Evolutionary conservation across 2,329 filamentous ascomycete genomes (phyloP).

Genomic region (Calonectria leucothoes): DNA sequence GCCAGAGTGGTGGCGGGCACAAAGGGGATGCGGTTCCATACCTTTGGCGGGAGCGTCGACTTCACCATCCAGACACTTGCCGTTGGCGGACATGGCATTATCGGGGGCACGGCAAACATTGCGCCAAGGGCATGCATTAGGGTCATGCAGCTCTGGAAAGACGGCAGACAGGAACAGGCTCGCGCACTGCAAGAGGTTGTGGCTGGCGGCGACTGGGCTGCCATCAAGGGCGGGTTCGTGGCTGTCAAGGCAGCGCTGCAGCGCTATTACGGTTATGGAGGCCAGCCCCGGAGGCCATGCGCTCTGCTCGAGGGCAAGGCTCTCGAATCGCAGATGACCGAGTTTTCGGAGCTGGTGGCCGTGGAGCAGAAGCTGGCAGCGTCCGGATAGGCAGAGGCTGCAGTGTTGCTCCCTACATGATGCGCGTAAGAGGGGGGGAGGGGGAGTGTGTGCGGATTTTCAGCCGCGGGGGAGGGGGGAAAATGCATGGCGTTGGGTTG

Average conservation of each 20-base stretch:
- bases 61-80: conserved; percentile 78
- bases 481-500: background rate
- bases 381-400: background rate
- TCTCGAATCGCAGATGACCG: conserved; percentile 35
- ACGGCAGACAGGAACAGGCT: conserved; percentile 70
- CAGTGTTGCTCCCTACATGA: background rate
- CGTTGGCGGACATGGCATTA: conserved; percentile 77
- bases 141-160: conserved; percentile 68
- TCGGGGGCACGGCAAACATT: conserved; percentile 78
- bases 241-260: conserved; percentile 75
- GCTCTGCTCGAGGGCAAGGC: conserved; percentile 33
- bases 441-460: background rate
- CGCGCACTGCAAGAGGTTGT: conserved; percentile 72
- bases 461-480: background rate
- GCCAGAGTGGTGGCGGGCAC: conserved; percentile 60
- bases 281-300: conserved; percentile 57
- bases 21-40: conserved; percentile 64
- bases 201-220: conserved; percentile 75
- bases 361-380: conserved; percentile 47
- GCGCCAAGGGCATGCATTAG: conserved; percentile 73
- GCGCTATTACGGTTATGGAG: conserved; percentile 73
- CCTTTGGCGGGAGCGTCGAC: conserved; percentile 79
- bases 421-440: background rate
- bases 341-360: conserved; percentile 37
- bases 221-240: conserved; percentile 76